These are phyloP conservation scores for Penicillium sp. DNA, from an alignment of 2,329 filamentous ascomycete species.

Conservation along the genomic window DNA sequence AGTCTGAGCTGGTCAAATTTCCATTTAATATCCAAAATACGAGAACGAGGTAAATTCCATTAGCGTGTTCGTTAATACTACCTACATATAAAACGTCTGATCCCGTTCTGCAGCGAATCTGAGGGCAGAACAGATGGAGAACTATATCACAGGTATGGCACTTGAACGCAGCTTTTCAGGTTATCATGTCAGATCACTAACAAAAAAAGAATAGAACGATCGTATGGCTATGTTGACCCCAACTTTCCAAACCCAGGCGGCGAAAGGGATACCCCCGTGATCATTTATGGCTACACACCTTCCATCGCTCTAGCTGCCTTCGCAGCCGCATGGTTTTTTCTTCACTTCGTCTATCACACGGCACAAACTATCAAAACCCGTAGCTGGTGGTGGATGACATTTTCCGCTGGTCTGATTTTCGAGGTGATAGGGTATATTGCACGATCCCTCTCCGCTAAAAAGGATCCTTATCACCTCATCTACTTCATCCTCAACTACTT, in stretches of 20 bases:
- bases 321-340: constrained; percentile 16
- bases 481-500: constrained; percentile 22
- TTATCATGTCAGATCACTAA: background rate
- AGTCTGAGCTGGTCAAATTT: background rate
- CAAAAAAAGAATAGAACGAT: background rate
- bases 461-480: constrained; percentile 16
- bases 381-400: constrained; percentile 21
- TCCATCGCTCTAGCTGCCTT: constrained; percentile 17
- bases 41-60: background rate
- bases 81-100: background rate
- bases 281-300: constrained; percentile 17
- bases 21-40: background rate
- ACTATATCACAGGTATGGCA: background rate
- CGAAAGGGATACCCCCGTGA: background rate
- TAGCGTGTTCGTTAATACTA: no score
- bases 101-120: background rate
- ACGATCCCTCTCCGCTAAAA: constrained; percentile 13
- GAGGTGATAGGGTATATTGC: constrained; percentile 20
- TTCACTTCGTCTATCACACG: constrained; percentile 14
- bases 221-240: constrained; percentile 1
- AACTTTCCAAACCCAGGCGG: background rate
- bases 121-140: background rate
- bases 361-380: constrained; percentile 9
- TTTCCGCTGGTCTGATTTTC: constrained; percentile 14
- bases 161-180: background rate